Evolutionary conservation across 2,329 filamentous ascomycete species (phyloP), one percentile per base, ranked within the genome.

Genomic region (Hirsutella thompsonii): DNA sequence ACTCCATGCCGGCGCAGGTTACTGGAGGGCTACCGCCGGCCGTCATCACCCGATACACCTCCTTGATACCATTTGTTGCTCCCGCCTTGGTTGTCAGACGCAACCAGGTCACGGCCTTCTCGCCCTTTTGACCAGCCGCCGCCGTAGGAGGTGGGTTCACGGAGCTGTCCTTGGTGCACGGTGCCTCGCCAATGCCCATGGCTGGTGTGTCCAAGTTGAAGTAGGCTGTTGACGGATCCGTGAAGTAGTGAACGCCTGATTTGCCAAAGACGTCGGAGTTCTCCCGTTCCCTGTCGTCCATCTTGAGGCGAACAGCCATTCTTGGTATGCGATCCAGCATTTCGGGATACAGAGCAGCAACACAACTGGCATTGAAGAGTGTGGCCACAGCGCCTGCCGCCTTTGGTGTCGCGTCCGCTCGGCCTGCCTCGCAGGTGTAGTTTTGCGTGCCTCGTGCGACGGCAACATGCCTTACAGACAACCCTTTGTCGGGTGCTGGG

Each of bases 361-460:
- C 61, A 63, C 90, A 95, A 50, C 79, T 84, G 44, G 80, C 83
- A 63, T 95, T 88, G 78, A 84, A 95, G 52, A 96, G 83, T 1
- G 76, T 80, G 41, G 90, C 90, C 0, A 86, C 56, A 41, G 90
- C 90, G 47, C 90, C 90, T 38, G 69, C 61, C 16, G 79, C 69
- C 9, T 67, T 68, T 13, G 90, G 89, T 0, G 63, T 64, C 0
- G 76, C 72, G 3, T 72, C 73, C 2, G 74, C 56, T 50, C 82
- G 74, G 46, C 62, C 62, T 41, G 71, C 64, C 44, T 74, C 68
- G 69, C 90, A 95, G 39, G 86, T 93, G 69, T 95, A 96, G 72
- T 95, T 95, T 66, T 95, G 81, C 8, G 84, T 92, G 45, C 90
- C 90, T 36, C 86, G 81, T 53, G 90, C 90, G 46, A 95, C 69